Base-by-base conservation (phyloP, 352 stramenopile species). In the Phytophthora citrophthora region DNA sequence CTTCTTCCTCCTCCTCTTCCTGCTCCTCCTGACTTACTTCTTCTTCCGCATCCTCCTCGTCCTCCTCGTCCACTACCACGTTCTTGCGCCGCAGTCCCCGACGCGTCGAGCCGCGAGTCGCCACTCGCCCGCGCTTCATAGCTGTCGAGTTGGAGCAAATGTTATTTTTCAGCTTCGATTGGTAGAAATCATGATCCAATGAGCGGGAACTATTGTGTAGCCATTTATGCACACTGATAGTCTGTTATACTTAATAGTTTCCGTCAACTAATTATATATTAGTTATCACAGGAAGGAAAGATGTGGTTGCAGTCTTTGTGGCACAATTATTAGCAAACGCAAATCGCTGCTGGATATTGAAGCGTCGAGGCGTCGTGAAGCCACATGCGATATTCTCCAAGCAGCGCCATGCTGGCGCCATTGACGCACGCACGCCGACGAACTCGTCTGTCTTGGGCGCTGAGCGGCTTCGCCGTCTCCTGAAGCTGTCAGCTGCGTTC, bases 1-100 rank as follows among this genome's bases (percentile, higher is more conserved):
- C 64, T 27, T 72, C 54, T 29, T 69, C 70, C 20, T 77, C 66
- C 4, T 73, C 61, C 2, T 74, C 71, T 2, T 78, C 72, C 15
- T 77, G 54, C 40, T 74, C 60, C n/a, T 66, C 71, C 18, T 76
- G 55, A 38, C 54, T 66, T 34, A n/a, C 34, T 15, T 63, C 57
- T 15, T 63, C 57, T 15, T 68, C 70, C 11, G 48, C 62, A 7
- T 63, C 69, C 0, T 66, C 74, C n/a, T 77, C 64, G 47, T 91
- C 82, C 6, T 82, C 70, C 16, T 89, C 80, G 49, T 91, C 83
- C 23, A 85, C 66, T 32, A 94, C 83, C 29, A 94, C 60, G 57
- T 92, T 94, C 56, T 90, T 91, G 24, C 86, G 81, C 6, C 86
- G 79, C 60, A 91, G 61, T 54, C 69, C 72, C 46, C 81, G 85